Evolutionary conservation across 106 monocot genomes (phyloP), one percentile per base, ranked within the genome.

Genomic region (Apostasia ramifera): DNA sequence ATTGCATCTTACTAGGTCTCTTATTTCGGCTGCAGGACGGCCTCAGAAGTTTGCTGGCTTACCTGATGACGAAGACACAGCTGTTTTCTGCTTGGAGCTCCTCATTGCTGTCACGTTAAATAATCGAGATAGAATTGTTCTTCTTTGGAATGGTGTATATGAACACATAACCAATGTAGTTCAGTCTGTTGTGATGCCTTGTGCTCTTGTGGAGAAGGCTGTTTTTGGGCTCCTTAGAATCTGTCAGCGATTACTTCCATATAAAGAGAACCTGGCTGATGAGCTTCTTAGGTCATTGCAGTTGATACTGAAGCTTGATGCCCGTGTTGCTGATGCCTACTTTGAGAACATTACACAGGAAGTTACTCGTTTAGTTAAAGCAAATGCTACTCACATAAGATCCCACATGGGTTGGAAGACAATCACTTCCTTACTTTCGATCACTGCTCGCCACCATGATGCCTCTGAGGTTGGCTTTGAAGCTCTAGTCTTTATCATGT

Each of bases 261-360:
- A 90, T 61, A 90, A 90, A 52, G 90, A 86, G 60, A 83, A 86
- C 51, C 67, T 90, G 8, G 85, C 76, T 39, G 90, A 90, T 63
- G 90, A 90, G 57, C 78, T 90, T 53, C 44, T 90, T 40, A 85
- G 71, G 69, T 90, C 90, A 10, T 70, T 90, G 52, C 90, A 90
- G 58, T 70, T 90, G 63, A 75, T 90, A 53, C 49, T 90, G 61
- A 90, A 90, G 78, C 90, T 90, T 12, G 90, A 90, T 71, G 86
- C 90, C 37, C 85, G 90, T 50, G 86, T 90, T 5, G 90, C 90
- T 7, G 90, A 90, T 81, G 90, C 90, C 55, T 90, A 90, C 51
- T 86, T 83, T 57, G 90, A 86, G 59, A 90, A 90, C 73, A 90
- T 90, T 11, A 90, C 90, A 11, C 83, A 81, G 61, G 90, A 90